Conservation (phyloP, 2,329 filamentous ascomycete species). For the Fusarium zealandicum region DNA sequence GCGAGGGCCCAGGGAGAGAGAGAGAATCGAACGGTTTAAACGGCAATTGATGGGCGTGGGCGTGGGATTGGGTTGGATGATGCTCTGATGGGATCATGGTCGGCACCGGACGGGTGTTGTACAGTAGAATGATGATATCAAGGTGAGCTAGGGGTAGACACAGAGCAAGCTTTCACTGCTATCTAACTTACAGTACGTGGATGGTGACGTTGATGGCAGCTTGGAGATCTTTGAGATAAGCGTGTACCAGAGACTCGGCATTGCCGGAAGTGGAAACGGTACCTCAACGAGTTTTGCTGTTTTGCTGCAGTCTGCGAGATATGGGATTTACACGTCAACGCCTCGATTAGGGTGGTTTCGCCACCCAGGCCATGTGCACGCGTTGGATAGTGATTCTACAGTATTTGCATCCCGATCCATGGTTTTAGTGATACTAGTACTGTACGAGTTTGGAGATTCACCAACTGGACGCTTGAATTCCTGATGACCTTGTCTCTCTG, state of each 20-base stretch:
- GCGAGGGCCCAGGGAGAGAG: constrained; percentile 1
- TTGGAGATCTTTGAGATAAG: constrained; percentile 31
- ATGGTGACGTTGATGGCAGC: not conserved
- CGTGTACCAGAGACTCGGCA: constrained; percentile 14
- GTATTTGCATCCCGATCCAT: not conserved
- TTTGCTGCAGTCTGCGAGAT: not conserved
- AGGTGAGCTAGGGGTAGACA: constrained; percentile 2
- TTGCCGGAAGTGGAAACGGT: constrained; percentile 22
- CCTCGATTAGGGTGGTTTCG: constrained; percentile 17
- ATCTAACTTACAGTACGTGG: constrained; percentile 4
- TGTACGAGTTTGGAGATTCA: not conserved
- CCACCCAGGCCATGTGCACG: constrained; percentile 11
- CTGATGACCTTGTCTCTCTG: constrained; percentile 3
- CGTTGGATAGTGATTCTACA: not conserved
- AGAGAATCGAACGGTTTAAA: not conserved
- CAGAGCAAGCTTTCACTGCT: not conserved
- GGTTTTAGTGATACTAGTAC: too few relatives aligned
- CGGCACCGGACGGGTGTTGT: constrained; percentile 19
- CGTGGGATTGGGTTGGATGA: constrained; percentile 16
- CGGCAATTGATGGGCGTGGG: constrained; percentile 7
- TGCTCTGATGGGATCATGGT: constrained; percentile 6
- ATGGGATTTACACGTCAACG: constrained; percentile 24
- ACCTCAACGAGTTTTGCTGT: constrained; percentile 1
- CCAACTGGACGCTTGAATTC: not conserved
- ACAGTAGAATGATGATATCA: constrained; percentile 1